Percentiles rank a stretch among this genome's conserved stretches.
Evolutionary conservation across 306 rosid species (phyloP).

Genomic region (Acacia crassicarpa): DNA sequence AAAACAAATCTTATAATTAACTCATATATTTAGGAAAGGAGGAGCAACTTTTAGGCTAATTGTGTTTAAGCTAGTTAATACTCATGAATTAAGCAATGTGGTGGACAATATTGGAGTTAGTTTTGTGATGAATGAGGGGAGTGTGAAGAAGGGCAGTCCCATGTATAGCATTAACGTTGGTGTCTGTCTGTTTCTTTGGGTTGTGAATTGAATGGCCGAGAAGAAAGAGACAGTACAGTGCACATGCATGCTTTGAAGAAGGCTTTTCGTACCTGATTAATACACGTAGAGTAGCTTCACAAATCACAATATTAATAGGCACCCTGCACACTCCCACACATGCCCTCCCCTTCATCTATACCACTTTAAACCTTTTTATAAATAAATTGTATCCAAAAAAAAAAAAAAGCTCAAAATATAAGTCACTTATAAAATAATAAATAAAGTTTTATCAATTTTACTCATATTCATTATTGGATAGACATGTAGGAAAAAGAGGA

Average conservation of each 20-base stretch:
- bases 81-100: no score
- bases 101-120: not conserved
- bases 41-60: no score
- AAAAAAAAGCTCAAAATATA: no score
- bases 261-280: constrained; percentile 34
- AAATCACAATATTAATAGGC: constrained; percentile 26
- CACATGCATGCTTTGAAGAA: constrained; percentile 63
- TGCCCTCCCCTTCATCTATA: not conserved
- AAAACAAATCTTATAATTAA: no score
- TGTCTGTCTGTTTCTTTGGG: constrained; percentile 22
- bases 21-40: no score
- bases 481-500: no score
- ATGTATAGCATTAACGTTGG: constrained; percentile 21
- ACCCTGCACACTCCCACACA: constrained; percentile 39
- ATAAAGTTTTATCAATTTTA: no score
- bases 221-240: constrained; percentile 39
- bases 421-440: no score
- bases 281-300: constrained; percentile 1
- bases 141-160: not conserved
- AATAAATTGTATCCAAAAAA: no score
- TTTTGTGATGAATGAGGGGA: not conserved
- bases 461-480: no score
- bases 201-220: constrained; percentile 17
- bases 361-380: not conserved
- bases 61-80: no score